Base-by-base conservation (phyloP, 768 basidiomycete species). In the Calocera cornea region DNA sequence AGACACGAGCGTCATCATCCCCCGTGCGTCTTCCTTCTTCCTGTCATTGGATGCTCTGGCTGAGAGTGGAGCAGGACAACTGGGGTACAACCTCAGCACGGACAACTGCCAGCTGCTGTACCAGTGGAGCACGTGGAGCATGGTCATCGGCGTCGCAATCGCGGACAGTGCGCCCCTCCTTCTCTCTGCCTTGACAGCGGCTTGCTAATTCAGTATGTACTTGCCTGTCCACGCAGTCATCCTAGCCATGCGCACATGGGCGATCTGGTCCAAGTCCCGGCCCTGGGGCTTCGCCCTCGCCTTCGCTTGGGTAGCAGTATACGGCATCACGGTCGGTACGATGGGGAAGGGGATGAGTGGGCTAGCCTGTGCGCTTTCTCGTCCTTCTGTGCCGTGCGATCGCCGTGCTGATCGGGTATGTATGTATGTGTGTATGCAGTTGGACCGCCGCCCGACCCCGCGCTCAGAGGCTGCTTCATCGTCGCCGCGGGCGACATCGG, bases 201-300 rank as follows among this genome's bases (percentile, higher is more conserved):
- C 19, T 47, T 19, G 40, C 40, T 41, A 41, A 19, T 19, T 19
- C n/a, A n/a, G n/a, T n/a, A n/a, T n/a, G n/a, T n/a, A n/a, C 14
- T 38, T 14, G 5, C 36, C 5, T 14, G 36, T 38, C 36, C 7
- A 8, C 16, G 8, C 19, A 67, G 67, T 67, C 22, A 64, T 67
- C 11, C 60, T 67, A 16, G 36, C 54, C 2, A 29, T 70, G 24
- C 71, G 71, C 16, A 68, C 68, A n/a, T 70, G 71, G 66, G 69
- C 68, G 8, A 65, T 70, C 24, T 72, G 69, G 67, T 47, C 44
- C 24, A 47, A 24, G 44, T 47, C 44, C 44, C 44, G 44, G 5
- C 8, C 19, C 5, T 47, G 44, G 44, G 44, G 44, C 16, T 47
- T 47, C 24, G 7, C 19, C 3, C 44, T 47, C 8, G 44, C 44